Percentiles rank a stretch among this genome's conserved stretches.
These are phyloP conservation scores for Scedosporium apiospermum DNA, from an alignment of 2,329 filamentous ascomycete genomes.

Conservation along the genomic window DNA sequence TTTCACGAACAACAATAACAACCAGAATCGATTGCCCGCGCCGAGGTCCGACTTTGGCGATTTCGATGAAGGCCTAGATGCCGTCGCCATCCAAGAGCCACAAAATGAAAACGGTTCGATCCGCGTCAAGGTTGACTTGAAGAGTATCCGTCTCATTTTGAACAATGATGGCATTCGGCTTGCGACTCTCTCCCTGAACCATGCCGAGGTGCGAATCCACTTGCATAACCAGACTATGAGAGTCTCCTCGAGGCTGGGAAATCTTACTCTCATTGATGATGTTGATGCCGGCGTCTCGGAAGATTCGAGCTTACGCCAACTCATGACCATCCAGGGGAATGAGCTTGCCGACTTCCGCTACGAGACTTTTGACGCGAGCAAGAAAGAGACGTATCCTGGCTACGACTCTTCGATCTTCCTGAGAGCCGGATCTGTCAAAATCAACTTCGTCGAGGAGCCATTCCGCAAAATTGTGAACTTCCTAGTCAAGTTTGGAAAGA, in stretches of 20 bases:
- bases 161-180: slow-evolving; percentile 97
- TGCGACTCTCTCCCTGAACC: slow-evolving; percentile 84
- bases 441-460: slow-evolving; percentile 95
- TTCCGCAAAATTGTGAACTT: slow-evolving; percentile 98
- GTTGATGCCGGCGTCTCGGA: slow-evolving; percentile 82
- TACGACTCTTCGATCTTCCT: slow-evolving; percentile 90
- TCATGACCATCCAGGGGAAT: slow-evolving; percentile 91
- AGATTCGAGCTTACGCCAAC: slow-evolving; percentile 69
- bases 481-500: slow-evolving; percentile 96
- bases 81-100: slow-evolving; percentile 23
- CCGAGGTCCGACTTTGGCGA: slow-evolving; percentile 20
- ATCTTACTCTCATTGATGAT: slow-evolving; percentile 83
- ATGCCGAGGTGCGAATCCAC: slow-evolving; percentile 85
- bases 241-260: slow-evolving; percentile 76
- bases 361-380: slow-evolving; percentile 78
- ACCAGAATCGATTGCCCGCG: slow-evolving; percentile 15
- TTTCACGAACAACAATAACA: slow-evolving; percentile 55
- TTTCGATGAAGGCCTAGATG: slow-evolving; percentile 28
- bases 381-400: slow-evolving; percentile 68
- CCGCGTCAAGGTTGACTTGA: slow-evolving; percentile 84
- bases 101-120: slow-evolving; percentile 57
- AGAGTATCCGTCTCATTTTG: slow-evolving; percentile 85
- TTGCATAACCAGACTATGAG: slow-evolving; percentile 79
- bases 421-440: slow-evolving; percentile 86
- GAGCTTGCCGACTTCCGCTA: slow-evolving; percentile 96